phyloP scores from a whole-genome alignment of 352 stramenopile species.

The Pythium brachiatum region DNA sequence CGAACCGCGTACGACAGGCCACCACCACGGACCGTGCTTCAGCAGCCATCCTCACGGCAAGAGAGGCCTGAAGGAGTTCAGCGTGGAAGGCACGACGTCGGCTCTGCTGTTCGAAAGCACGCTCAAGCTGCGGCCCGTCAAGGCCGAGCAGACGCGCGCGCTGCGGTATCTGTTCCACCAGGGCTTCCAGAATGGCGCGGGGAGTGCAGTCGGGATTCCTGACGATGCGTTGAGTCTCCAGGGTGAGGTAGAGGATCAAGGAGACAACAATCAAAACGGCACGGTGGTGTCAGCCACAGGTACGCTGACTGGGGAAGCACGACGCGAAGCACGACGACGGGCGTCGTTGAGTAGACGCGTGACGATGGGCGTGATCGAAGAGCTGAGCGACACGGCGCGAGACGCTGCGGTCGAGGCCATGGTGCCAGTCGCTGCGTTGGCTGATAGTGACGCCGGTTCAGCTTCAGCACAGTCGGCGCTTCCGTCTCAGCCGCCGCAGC shows the following conservation, averaged over 20 bases:
- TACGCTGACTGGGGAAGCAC: neutral
- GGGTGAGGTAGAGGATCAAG: neutral
- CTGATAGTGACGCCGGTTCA: neutral
- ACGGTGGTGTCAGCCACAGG: neutral
- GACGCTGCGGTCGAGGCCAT: constrained; percentile 6
- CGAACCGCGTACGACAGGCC: neutral
- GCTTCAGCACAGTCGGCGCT: neutral
- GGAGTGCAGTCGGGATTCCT: neutral
- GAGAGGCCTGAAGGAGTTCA: constrained; percentile 43
- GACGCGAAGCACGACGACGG: neutral
- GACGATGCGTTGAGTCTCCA: neutral
- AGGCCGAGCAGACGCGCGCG: constrained; percentile 48
- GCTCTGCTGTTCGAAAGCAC: constrained; percentile 71
- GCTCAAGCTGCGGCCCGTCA: constrained; percentile 60
- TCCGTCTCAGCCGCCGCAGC: neutral
- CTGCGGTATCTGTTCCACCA: constrained; percentile 71
- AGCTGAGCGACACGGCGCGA: constrained; percentile 13
- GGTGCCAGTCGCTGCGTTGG: neutral
- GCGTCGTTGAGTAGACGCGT: constrained; percentile 20
- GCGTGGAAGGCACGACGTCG: constrained; percentile 62
- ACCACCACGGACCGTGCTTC: constrained; percentile 3
- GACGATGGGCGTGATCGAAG: constrained; percentile 25
- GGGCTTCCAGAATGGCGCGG: constrained; percentile 29
- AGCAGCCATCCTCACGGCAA: neutral
- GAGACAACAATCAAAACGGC: neutral